Conservation (phyloP, 495 filamentous ascomycete species). For the Xylaria flabelliformis region DNA sequence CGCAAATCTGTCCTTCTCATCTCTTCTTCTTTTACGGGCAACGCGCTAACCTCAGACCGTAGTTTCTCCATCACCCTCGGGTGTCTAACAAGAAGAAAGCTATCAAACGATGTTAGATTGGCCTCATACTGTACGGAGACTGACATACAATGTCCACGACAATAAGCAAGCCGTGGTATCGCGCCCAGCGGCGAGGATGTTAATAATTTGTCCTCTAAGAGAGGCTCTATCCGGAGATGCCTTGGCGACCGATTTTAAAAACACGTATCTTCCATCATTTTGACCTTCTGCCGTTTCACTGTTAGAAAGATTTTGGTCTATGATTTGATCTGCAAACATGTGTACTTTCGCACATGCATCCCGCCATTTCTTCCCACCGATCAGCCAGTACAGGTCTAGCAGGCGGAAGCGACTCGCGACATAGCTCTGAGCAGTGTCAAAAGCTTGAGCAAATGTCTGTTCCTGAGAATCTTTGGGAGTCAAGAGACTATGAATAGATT, state of each 20-base stretch:
- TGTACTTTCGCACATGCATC: constrained; percentile 45
- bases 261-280: constrained; percentile 35
- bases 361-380: constrained; percentile 51
- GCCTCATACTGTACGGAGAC: not conserved
- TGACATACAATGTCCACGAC: constrained; percentile 53
- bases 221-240: constrained; percentile 35
- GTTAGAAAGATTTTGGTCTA: constrained; percentile 38
- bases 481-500: constrained; percentile 60
- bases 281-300: constrained; percentile 20
- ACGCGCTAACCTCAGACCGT: constrained; percentile 41
- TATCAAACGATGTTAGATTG: not conserved
- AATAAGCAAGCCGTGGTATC: constrained; percentile 59
- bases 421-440: constrained; percentile 36
- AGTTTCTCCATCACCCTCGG: constrained; percentile 45
- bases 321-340: constrained; percentile 31
- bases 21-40: constrained; percentile 35
- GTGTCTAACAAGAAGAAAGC: constrained; percentile 42
- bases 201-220: constrained; percentile 48
- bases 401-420: constrained; percentile 49
- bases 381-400: constrained; percentile 56
- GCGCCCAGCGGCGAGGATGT: constrained; percentile 58
- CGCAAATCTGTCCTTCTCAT: constrained; percentile 41
- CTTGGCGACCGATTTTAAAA: constrained; percentile 38
- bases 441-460: constrained; percentile 30
- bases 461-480: constrained; percentile 31